A percentile compares a stretch with the other conserved stretches of the same genome.
Conservation (phyloP, 257 asterid species). For the Gynochthodes officinalis region DNA sequence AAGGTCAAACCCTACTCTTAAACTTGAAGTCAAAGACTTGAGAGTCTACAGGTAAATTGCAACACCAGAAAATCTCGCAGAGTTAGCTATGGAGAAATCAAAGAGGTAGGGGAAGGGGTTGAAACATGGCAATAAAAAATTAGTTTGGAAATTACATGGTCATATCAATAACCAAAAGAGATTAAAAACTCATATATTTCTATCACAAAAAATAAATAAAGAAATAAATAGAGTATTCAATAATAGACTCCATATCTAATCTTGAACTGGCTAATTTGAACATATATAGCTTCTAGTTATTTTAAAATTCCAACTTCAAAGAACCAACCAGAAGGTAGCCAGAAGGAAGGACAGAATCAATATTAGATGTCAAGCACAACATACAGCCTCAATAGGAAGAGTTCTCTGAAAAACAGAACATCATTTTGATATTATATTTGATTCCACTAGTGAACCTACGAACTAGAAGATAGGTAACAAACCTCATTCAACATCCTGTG, state of each 20-base stretch:
- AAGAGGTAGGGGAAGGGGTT: no score
- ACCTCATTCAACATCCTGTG: constrained; percentile 51
- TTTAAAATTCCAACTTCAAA: background rate
- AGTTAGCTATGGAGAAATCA: background rate
- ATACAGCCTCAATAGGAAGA: background rate
- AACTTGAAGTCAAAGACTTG: background rate
- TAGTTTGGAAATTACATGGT: no score
- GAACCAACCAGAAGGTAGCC: background rate
- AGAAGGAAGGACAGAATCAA: background rate
- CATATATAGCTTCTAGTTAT: background rate
- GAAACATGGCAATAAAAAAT: background rate
- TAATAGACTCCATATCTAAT: background rate
- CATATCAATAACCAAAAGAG: background rate
- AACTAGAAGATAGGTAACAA: background rate
- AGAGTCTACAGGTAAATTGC: background rate
- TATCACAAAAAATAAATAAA: background rate
- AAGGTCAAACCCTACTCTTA: background rate
- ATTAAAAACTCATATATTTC: background rate
- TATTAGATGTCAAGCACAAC: background rate
- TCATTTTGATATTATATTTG: no score
- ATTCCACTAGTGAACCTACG: background rate
- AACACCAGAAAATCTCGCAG: background rate
- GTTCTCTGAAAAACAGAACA: no score
- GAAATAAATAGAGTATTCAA: background rate
- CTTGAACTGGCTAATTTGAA: background rate